Percentiles rank a stretch among this genome's conserved stretches.
phyloP scores from a whole-genome alignment of 73 alveolate species.

The Paramecium bursaria region DNA sequence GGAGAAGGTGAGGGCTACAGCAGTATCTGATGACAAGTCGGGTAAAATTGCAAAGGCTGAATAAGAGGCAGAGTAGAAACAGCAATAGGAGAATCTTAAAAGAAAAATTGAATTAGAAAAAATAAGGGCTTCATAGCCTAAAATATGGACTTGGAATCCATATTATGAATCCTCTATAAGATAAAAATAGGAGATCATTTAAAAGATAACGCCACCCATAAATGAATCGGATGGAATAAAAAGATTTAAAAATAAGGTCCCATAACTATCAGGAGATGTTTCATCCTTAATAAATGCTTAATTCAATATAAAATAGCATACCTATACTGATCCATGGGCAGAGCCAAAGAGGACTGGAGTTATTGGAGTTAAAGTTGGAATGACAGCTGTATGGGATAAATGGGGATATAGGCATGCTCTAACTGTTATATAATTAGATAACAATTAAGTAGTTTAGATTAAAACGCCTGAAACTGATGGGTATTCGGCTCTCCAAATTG shows the following conservation, averaged over 20 bases:
- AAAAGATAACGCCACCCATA: not conserved
- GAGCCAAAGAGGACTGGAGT: slow-evolving; percentile 77
- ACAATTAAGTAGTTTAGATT: slow-evolving; percentile 84
- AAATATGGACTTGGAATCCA: slow-evolving; percentile 31
- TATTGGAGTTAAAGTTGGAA: slow-evolving; percentile 84
- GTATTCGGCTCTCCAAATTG: slow-evolving; percentile 73
- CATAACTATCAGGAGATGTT: slow-evolving; percentile 9
- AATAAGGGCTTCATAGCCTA: slow-evolving; percentile 49
- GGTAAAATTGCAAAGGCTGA: slow-evolving; percentile 57
- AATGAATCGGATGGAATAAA: slow-evolving; percentile 22
- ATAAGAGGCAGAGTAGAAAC: slow-evolving; percentile 33
- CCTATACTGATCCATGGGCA: slow-evolving; percentile 50
- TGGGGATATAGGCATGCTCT: slow-evolving; percentile 88
- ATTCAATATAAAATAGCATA: slow-evolving; percentile 9
- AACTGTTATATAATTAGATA: slow-evolving; percentile 84
- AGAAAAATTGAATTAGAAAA: slow-evolving; percentile 54
- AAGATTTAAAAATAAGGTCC: not conserved
- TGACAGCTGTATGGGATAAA: slow-evolving; percentile 86
- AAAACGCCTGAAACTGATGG: slow-evolving; percentile 77
- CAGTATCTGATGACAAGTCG: slow-evolving; percentile 53
- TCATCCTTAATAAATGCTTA: not conserved
- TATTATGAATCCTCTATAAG: slow-evolving; percentile 39
- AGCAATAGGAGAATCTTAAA: slow-evolving; percentile 10
- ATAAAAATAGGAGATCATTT: not conserved
- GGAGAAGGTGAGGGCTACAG: slow-evolving; percentile 51